Evolutionary conservation across 108 stramenopile genomes (phyloP).

Genomic region (Pseudonitzschia delicatissima): DNA sequence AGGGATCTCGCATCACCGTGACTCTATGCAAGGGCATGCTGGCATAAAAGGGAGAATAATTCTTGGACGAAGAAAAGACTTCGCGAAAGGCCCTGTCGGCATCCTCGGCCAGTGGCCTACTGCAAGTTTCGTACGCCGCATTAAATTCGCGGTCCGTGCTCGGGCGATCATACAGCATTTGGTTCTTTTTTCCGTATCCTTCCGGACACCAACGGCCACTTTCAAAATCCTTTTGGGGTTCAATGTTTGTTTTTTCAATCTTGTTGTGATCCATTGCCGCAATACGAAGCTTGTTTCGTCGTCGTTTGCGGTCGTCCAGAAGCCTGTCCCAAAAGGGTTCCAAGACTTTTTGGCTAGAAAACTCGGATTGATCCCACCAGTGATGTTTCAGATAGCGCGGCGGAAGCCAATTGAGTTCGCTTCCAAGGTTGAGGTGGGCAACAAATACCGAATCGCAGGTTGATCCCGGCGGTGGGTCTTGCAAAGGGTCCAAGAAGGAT

Average conservation of each 20-base stretch:
- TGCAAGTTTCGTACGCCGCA: not conserved
- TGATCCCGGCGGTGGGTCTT: not conserved
- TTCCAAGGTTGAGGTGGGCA: constrained; percentile 37
- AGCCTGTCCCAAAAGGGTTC: not conserved
- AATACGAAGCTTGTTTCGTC: not conserved
- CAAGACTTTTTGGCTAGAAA: not conserved
- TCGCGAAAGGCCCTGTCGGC: not conserved
- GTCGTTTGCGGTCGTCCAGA: not conserved
- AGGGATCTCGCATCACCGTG: constrained; percentile 43
- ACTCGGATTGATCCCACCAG: constrained; percentile 21
- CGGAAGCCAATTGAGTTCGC: constrained; percentile 49
- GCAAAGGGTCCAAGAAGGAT: not conserved
- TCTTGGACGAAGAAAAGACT: not conserved
- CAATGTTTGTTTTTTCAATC: no score
- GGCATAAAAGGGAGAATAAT: constrained; percentile 40
- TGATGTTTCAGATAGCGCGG: constrained; percentile 24
- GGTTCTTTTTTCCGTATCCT: no score
- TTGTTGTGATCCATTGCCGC: no score
- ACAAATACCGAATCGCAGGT: constrained; percentile 35
- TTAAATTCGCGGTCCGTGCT: not conserved
- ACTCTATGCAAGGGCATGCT: constrained; percentile 32
- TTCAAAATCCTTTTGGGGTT: no score
- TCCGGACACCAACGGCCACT: not conserved
- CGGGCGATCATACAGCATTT: no score
- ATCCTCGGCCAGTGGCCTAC: not conserved